Percentiles rank a stretch among this genome's conserved stretches.
Conservation (phyloP, 2,329 filamentous ascomycete genomes). For the Magnaporthiopsis incrustans region DNA sequence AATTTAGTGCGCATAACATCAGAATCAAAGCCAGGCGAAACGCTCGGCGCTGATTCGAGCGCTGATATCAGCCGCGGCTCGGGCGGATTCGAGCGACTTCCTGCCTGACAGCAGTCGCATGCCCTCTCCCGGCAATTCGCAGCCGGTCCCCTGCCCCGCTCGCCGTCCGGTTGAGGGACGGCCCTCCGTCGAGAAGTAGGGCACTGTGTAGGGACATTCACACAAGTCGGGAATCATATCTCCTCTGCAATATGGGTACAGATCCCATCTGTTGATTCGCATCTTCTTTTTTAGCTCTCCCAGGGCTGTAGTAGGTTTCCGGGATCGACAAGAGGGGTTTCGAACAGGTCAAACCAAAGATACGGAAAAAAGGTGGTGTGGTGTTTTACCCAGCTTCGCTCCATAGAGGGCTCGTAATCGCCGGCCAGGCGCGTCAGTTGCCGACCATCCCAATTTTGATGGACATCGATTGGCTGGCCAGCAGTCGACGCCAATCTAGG, state of each 20-base stretch:
- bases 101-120: neutral
- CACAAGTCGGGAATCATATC: neutral
- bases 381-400: neutral
- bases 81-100: neutral
- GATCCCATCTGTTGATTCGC: neutral
- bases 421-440: neutral
- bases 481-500: neutral
- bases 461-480: neutral
- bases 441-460: neutral
- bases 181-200: neutral
- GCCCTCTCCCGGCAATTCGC: neutral
- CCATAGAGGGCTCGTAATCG: neutral
- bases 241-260: neutral
- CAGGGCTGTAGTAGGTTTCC: neutral
- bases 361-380: neutral
- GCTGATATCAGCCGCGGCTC: neutral
- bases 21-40: neutral
- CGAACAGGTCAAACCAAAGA: too few relatives aligned
- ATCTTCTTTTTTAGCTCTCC: neutral
- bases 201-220: neutral
- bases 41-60: neutral
- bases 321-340: neutral
- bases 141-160: neutral
- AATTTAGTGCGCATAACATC: neutral
- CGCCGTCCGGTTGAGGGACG: neutral